A percentile compares a stretch with the other conserved stretches of the same genome.
Conservation (phyloP, 78 protist genomes). For the Dictyostelium citrinum region DNA sequence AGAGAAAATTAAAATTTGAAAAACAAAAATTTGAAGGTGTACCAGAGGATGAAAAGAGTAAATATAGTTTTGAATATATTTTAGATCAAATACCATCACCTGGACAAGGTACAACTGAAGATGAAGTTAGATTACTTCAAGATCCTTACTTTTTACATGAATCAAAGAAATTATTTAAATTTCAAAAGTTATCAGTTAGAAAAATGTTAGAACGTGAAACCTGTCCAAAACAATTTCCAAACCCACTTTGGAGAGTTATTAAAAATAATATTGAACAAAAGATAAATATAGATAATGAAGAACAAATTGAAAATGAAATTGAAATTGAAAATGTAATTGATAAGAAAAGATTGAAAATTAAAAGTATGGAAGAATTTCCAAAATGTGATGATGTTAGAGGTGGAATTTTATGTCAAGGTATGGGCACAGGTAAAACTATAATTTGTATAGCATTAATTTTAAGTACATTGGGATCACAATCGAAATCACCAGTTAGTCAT, state of each 20-base stretch:
- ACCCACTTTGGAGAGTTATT: not conserved
- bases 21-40: not conserved
- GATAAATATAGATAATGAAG: not conserved
- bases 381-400: not conserved
- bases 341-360: not conserved
- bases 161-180: not conserved
- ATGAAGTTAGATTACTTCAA: not conserved
- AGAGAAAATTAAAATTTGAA: not conserved
- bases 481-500: not conserved
- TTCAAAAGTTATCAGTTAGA: not conserved
- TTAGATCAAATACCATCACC: slow-evolving; percentile 13
- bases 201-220: slow-evolving; percentile 15
- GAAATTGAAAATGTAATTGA: not conserved
- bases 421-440: slow-evolving; percentile 76
- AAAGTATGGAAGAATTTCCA: not conserved
- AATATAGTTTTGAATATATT: slow-evolving; percentile 14
- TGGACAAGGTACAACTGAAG: not conserved
- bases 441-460: slow-evolving; percentile 60
- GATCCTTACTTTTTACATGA: not conserved
- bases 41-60: not conserved
- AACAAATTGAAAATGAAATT: not conserved
- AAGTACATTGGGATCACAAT: slow-evolving; percentile 48
- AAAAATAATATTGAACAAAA: not conserved
- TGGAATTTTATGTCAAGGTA: slow-evolving; percentile 64
- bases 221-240: not conserved